Evolutionary conservation across 805 yeast species (phyloP), one percentile per base, ranked within the genome.

Genomic region (Saturnispora diversa): DNA sequence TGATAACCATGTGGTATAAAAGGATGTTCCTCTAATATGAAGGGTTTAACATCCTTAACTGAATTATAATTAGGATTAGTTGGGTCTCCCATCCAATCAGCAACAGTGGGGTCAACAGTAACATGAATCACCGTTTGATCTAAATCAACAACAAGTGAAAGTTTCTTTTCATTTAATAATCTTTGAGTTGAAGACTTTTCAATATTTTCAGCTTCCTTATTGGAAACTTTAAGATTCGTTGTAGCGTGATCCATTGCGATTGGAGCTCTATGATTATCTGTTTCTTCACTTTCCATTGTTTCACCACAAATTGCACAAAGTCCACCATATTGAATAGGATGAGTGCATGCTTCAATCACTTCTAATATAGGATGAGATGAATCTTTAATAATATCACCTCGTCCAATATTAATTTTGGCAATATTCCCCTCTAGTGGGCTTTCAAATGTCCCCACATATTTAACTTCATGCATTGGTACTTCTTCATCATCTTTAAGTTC

Each of bases 51-150:
- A 55, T 88, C 95, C 58, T 80, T 78, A 23, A 92, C 76, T 2
- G 90, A 80, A 3, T 77, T 80, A 55, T 84, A 83, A 54, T 92
- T 87, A 6, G 97, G 95, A 51, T 85, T 84, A 5, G 68, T 59
- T 3, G 86, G 80, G 53, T 92, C 97, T 37, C 71, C 70, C 70
- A 84, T 87, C 98, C 98, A 92, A 54, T 85, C 95, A 1, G 92
- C 92, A 23, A 92, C 94, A 0, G 96, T 87, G 0, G 97, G 97
- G 58, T 92, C 98, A 13, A 90, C 97, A 5, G 97, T 90, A 31
- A 97, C 95, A 55, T 92, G 98, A 24, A 92, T 90, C 5, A 92
- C 94, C 0, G 98, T 92, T 59, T 92, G 98, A 64, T 92, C 98
- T 47, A 92, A 69, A 67, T 92, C 98, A 5, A 92, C 98, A 22